A percentile compares a stretch with the other conserved stretches of the same genome.
Evolutionary conservation across 495 filamentous ascomycete genomes (phyloP).

Genomic region (Aspergillus saccharolyticus): DNA sequence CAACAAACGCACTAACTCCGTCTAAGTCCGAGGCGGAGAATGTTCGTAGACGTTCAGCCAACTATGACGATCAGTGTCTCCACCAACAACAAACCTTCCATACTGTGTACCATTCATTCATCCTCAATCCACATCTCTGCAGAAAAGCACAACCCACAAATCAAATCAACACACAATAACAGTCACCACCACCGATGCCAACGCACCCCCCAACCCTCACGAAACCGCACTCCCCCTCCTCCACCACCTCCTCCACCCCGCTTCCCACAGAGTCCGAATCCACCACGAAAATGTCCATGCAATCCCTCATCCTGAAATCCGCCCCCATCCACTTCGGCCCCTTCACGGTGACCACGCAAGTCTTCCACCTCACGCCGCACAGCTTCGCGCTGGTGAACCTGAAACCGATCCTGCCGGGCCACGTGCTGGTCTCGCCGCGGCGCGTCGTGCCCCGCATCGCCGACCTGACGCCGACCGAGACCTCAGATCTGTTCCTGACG

Average conservation of each 20-base stretch:
- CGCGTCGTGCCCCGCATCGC: constrained; percentile 64
- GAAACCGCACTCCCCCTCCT: too few relatives aligned
- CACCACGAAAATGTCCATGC: constrained; percentile 12
- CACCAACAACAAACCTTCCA: too few relatives aligned
- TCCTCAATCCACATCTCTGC: background rate
- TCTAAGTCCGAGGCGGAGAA: constrained; percentile 1
- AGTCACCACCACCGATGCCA: too few relatives aligned
- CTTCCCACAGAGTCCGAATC: constrained; percentile 10
- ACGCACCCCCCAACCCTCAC: too few relatives aligned
- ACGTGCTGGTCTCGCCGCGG: constrained; percentile 69
- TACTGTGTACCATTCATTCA: too few relatives aligned
- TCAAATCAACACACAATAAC: too few relatives aligned
- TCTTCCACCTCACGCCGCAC: constrained; percentile 77
- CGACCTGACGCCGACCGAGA: constrained; percentile 67
- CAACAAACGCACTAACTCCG: too few relatives aligned
- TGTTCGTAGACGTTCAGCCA: too few relatives aligned
- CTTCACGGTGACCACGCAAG: constrained; percentile 47
- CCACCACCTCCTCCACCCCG: background rate
- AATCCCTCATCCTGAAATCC: constrained; percentile 20
- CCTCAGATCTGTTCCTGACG: constrained; percentile 77
- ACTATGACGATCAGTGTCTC: constrained; percentile 3
- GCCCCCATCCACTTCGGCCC: constrained; percentile 42
- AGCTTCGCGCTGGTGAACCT: constrained; percentile 88
- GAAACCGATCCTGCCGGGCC: constrained; percentile 89
- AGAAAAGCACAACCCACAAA: too few relatives aligned